Percentiles rank a stretch among this genome's conserved stretches.
Evolutionary conservation across 345 rosid species (phyloP).

Genomic region (Psidium friedrichsthalianum): DNA sequence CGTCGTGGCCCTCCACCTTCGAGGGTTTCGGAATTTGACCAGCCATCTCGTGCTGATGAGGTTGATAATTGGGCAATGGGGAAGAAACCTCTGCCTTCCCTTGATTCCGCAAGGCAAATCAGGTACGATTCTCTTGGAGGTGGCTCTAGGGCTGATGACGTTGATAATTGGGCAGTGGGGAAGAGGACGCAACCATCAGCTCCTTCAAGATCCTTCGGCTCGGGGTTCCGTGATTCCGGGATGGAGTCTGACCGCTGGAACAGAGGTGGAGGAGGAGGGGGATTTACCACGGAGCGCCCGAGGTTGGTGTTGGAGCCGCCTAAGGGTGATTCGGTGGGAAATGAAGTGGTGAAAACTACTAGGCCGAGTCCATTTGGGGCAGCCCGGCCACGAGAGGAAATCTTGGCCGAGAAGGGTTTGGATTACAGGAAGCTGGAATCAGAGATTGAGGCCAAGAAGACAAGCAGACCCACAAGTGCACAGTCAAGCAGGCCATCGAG

Average conservation of each 20-base stretch:
- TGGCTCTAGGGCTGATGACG: constrained; percentile 74
- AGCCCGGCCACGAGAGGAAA: constrained; percentile 91
- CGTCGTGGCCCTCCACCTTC: constrained; percentile 43
- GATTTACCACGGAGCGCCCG: constrained; percentile 45
- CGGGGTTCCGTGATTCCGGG: constrained; percentile 49
- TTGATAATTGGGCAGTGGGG: constrained; percentile 62
- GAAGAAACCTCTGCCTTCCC: constrained; percentile 45
- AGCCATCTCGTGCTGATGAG: constrained; percentile 84
- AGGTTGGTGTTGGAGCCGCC: constrained; percentile 60
- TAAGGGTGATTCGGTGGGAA: constrained; percentile 28
- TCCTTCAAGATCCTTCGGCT: constrained; percentile 48
- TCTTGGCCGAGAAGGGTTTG: constrained; percentile 85
- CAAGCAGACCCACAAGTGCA: constrained; percentile 79
- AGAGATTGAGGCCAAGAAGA: constrained; percentile 69
- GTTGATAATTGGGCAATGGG: constrained; percentile 75
- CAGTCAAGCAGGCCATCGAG: constrained; percentile 95
- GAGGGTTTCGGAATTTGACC: constrained; percentile 80
- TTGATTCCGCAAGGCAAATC: constrained; percentile 44
- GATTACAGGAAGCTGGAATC: constrained; percentile 83
- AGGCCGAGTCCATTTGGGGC: constrained; percentile 82
- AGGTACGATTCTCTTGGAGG: constrained; percentile 51
- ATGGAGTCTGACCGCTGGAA: constrained; percentile 60
- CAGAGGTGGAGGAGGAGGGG: constrained; percentile 30
- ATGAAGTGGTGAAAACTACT: constrained; percentile 38
- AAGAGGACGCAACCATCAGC: constrained; percentile 44